Evolutionary conservation across 108 stramenopile species (phyloP).

Genomic region (Licmophora abbreviata): DNA sequence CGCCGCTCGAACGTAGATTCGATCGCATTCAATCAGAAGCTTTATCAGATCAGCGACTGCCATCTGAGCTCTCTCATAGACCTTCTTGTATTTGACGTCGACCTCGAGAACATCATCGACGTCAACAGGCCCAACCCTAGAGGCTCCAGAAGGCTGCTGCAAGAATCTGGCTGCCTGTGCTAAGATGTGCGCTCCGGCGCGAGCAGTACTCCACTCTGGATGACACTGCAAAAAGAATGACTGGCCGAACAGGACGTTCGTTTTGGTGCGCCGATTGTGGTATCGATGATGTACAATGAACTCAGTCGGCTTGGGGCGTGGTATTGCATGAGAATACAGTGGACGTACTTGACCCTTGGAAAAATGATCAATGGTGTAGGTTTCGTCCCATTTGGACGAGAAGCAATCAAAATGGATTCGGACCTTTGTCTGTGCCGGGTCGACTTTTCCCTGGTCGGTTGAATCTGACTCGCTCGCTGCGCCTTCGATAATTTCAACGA

Average conservation of each 20-base stretch:
- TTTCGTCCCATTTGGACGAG: constrained; percentile 89
- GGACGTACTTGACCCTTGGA: constrained; percentile 58
- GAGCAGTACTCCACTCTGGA: constrained; percentile 83
- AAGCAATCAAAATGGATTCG: constrained; percentile 92
- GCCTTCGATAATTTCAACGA: constrained; percentile 64
- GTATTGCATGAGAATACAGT: constrained; percentile 70
- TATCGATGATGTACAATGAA: constrained; percentile 68
- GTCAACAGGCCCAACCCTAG: constrained; percentile 13
- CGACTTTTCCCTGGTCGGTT: constrained; percentile 1
- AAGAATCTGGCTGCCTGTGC: constrained; percentile 77
- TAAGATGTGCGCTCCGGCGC: constrained; percentile 85
- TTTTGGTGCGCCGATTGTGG: constrained; percentile 28
- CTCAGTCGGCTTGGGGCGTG: constrained; percentile 65
- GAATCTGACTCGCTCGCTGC: constrained; percentile 14
- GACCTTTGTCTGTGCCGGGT: constrained; percentile 34
- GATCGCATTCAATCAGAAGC: constrained; percentile 53
- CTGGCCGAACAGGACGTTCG: constrained; percentile 53
- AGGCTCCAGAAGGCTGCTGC: constrained; percentile 3
- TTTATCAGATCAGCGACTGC: constrained; percentile 63
- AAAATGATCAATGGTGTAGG: constrained; percentile 74
- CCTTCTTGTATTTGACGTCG: constrained; percentile 19
- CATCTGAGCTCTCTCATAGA: constrained; percentile 42
- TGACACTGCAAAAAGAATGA: constrained; percentile 70
- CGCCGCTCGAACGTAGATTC: constrained; percentile 39
- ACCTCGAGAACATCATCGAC: constrained; percentile 20